phyloP scores from a whole-genome alignment of 2,329 filamentous ascomycete species.

The Talaromyces funiculosus region DNA sequence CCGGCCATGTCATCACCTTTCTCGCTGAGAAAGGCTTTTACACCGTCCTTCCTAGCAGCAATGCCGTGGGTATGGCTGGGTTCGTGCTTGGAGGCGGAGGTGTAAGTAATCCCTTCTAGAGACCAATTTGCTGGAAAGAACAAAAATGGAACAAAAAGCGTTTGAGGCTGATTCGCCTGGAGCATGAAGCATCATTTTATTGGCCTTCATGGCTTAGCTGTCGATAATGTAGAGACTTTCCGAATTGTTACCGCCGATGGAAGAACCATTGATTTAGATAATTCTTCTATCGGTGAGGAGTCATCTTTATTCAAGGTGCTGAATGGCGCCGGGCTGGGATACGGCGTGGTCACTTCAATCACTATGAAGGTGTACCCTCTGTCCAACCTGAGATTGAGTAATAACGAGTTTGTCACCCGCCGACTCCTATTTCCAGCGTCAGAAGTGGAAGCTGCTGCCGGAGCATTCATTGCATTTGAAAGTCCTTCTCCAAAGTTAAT shows the following conservation, averaged over 20 bases:
- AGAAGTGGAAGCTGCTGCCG: neutral
- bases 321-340: neutral
- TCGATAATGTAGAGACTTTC: neutral
- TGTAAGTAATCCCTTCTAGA: too few species aligned
- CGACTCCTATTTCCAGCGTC: neutral
- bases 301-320: neutral
- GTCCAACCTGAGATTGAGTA: neutral
- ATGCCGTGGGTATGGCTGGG: neutral
- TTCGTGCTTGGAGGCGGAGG: neutral
- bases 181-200: too few species aligned
- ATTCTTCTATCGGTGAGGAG: neutral
- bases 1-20: neutral
- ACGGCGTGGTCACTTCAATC: neutral
- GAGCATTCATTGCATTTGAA: too few species aligned
- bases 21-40: neutral
- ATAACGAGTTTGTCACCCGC: neutral
- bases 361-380: neutral
- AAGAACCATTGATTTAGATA: neutral
- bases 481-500: too few species aligned
- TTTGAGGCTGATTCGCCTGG: too few species aligned
- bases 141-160: too few species aligned
- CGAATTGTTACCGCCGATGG: neutral
- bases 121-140: too few species aligned
- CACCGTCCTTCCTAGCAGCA: neutral
- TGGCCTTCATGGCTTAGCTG: neutral